These are phyloP conservation scores for Mycena capillaripes DNA, from an alignment of 768 basidiomycete species.

Conservation along the genomic window DNA sequence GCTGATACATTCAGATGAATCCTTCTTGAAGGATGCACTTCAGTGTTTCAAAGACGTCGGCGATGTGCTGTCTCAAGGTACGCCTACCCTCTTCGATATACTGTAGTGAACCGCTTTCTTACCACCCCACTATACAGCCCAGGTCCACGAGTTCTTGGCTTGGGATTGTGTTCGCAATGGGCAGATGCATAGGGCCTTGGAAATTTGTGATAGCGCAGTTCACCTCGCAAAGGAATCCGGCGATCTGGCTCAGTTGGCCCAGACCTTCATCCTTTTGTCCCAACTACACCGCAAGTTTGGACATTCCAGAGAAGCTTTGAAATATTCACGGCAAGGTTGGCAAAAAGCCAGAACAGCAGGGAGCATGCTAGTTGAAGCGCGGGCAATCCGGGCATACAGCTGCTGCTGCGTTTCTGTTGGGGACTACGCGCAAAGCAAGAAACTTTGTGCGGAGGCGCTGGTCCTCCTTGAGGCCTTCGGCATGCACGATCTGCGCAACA, in stretches of 20 bases:
- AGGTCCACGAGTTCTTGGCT: background rate
- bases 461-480: background rate
- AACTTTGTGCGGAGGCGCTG: background rate
- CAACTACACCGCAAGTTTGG: background rate
- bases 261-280: background rate
- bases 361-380: slow-evolving; percentile 3
- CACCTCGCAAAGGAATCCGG: background rate
- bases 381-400: slow-evolving; percentile 1
- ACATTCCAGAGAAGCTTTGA: background rate
- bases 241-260: background rate
- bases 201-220: background rate
- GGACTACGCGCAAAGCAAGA: slow-evolving; percentile 9
- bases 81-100: too few relatives aligned
- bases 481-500: slow-evolving; percentile 3
- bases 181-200: background rate
- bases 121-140: background rate
- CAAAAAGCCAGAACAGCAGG: background rate
- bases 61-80: background rate
- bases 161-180: background rate
- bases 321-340: background rate
- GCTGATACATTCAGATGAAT: background rate
- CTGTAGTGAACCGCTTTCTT: background rate
- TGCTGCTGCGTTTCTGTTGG: slow-evolving; percentile 7
- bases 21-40: background rate
- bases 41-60: background rate